Percentiles rank a stretch among this genome's conserved stretches.
phyloP scores from a whole-genome alignment of 192 early-diverging fungal genomes.

The Helicostylum pulchrum region DNA sequence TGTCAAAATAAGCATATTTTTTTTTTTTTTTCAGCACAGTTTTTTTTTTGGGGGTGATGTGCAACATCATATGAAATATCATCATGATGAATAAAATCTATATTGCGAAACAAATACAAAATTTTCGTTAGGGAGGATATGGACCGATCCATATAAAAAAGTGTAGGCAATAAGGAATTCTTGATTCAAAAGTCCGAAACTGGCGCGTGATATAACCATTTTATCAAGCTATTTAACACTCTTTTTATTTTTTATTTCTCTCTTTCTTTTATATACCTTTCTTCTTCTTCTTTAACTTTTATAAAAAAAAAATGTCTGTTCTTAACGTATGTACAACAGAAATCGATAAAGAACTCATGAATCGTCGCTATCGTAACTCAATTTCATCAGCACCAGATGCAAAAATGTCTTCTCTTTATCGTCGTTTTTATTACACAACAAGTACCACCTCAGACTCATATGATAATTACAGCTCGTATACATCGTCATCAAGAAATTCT shows the following conservation, averaged over 20 bases:
- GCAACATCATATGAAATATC: no score
- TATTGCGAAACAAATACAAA: no score
- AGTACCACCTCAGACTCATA: not conserved
- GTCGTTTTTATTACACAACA: slow-evolving; percentile 1
- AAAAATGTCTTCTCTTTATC: not conserved
- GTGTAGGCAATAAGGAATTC: not conserved
- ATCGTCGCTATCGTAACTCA: slow-evolving; percentile 3
- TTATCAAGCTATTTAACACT: not conserved
- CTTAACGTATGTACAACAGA: slow-evolving; percentile 11
- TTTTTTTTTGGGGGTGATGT: no score
- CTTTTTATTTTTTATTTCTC: slow-evolving; percentile 1
- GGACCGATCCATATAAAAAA: not conserved
- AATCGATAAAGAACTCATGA: not conserved
- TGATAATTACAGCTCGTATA: not conserved
- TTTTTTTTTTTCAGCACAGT: no score
- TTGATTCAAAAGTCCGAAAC: not conserved
- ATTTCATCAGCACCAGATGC: slow-evolving; percentile 8
- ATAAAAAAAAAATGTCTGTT: slow-evolving; percentile 9
- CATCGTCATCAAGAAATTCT: slow-evolving; percentile 1
- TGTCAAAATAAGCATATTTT: no score
- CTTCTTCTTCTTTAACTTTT: not conserved
- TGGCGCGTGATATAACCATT: slow-evolving; percentile 14
- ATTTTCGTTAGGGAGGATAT: no score
- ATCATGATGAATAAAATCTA: no score
- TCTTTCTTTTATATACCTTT: not conserved